Base-by-base conservation (phyloP, 176 grass and related monocot genomes). In the Secale cereale region DNA sequence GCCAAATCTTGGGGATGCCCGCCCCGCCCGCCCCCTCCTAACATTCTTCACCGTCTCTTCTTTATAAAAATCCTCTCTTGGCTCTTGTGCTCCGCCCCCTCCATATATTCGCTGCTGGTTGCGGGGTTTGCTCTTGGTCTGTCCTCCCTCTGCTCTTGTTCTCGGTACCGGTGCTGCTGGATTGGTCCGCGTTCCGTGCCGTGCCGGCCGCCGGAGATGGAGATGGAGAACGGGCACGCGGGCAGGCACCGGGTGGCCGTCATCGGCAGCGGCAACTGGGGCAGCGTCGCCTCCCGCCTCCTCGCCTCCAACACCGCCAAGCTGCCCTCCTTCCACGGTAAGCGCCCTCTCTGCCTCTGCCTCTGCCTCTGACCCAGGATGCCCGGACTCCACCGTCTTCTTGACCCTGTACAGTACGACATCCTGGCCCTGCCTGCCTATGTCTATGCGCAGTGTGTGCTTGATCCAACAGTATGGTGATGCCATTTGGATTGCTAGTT, bases 221-320 rank as follows among this genome's bases (percentile, higher is more conserved):
- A 92, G 45, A 89, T 94, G 86, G 90, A 92, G 45, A 89, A 92
- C 57, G 81, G 65, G 25, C 80, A 84, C 23, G 82, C 46, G 0
- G 70, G 26, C 48, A 82, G n/a, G 85, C 81, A 92, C 75, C 83
- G 88, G 77, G 96, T 95, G 68, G 85, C 93, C 13, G 93, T 94
- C 87, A 91, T 95, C 70, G 96, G 96, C 70, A 95, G 95, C 74
- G 95, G 93, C 57, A 98, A 95, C 87, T 98, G 95, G 95, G 93
- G 95, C 73, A 98, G 93, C 89, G 93, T 98, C 69, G 96, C 96
- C 40, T 85, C 95, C 45, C 94, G 89, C 80, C 88, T 98, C 78
- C 87, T 98, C 83, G 93, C 89, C 50, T 98, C 96, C 74, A 98
- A 98, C 93, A 93, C 93, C 65, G 63, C 87, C 81, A 95, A 98